phyloP scores from a whole-genome alignment of 257 asterid species.

The Solanum pimpinellifolium region DNA sequence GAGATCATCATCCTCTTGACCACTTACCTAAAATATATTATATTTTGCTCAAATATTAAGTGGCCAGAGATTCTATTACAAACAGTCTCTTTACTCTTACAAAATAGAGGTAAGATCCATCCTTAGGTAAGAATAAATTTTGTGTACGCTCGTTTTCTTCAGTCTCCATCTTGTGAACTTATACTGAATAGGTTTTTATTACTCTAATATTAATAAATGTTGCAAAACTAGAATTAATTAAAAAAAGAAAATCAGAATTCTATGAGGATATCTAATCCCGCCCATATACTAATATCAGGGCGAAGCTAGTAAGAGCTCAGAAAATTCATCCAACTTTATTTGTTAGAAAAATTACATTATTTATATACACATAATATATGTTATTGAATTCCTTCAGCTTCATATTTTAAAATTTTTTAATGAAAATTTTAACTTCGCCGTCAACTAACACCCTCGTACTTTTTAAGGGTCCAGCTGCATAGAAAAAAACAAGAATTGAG shows the following conservation, averaged over 20 bases:
- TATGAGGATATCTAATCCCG: background rate
- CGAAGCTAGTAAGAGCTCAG: background rate
- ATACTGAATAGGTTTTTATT: background rate
- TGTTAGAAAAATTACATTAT: no score
- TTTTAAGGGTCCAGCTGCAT: background rate
- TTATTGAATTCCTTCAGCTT: background rate
- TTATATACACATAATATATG: no score
- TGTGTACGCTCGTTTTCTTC: background rate
- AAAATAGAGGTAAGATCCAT: background rate
- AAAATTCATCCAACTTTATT: background rate
- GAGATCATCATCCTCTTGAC: conserved; percentile 8
- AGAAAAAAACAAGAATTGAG: background rate
- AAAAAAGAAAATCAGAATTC: background rate
- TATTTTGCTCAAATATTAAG: background rate
- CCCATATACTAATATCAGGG: background rate
- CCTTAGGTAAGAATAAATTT: no score
- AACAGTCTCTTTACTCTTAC: fast-evolving
- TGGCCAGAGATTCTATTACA: fast-evolving
- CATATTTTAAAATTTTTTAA: no score
- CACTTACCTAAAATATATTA: background rate
- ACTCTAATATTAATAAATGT: background rate
- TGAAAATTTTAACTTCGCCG: no score
- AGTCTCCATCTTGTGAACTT: fast-evolving
- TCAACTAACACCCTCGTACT: fast-evolving
- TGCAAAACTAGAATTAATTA: background rate